Conservation (phyloP, 2,329 filamentous ascomycete species). For the Botrytis byssoidea region DNA sequence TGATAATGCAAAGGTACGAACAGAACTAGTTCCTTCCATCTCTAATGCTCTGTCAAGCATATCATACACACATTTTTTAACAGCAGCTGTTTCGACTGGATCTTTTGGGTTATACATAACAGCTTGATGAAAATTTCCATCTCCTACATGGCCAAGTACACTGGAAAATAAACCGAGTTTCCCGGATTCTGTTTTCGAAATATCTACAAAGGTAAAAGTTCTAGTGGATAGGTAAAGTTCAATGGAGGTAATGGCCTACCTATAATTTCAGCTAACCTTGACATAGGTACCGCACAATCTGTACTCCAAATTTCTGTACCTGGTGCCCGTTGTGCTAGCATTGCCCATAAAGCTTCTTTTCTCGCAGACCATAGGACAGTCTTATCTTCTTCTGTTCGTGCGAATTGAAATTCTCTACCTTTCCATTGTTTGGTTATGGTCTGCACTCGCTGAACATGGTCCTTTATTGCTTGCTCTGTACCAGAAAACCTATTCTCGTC, state of each 20-base stretch:
- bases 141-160: conserved; percentile 83
- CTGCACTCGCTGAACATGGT: conserved; percentile 70
- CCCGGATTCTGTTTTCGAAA: conserved; percentile 82
- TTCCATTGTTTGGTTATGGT: conserved; percentile 62
- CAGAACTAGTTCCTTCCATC: conserved; percentile 88
- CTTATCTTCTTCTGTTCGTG: conserved; percentile 65
- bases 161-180: conserved; percentile 73
- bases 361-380: conserved; percentile 75
- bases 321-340: conserved; percentile 64
- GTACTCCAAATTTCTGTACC: conserved; percentile 72
- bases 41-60: conserved; percentile 85
- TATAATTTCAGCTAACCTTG: conserved; percentile 67
- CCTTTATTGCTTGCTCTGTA: conserved; percentile 68
- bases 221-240: background rate
- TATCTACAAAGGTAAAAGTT: conserved; percentile 42
- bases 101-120: conserved; percentile 82
- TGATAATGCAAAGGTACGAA: conserved; percentile 25
- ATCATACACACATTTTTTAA: conserved; percentile 75
- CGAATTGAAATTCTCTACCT: conserved; percentile 70
- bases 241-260: conserved; percentile 38
- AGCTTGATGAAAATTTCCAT: conserved; percentile 89
- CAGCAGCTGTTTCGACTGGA: conserved; percentile 65
- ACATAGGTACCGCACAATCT: conserved; percentile 79
- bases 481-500: conserved; percentile 58
- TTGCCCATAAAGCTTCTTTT: conserved; percentile 78